phyloP scores from a whole-genome alignment of 371 early-diverging fungal species.

The Dinochytrium kinnereticum region DNA sequence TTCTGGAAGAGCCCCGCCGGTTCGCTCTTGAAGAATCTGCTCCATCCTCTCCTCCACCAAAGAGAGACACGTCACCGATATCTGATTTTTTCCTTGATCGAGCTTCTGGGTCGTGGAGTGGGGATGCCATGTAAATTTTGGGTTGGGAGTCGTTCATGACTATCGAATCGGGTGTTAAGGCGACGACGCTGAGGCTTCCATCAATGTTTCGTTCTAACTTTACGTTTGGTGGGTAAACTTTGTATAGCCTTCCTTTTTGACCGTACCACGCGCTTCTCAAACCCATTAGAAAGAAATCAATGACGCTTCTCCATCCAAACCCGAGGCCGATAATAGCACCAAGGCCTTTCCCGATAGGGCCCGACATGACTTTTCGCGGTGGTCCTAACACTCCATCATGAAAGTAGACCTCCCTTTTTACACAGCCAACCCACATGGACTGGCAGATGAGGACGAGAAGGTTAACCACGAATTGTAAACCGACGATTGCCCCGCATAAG shows the following conservation, averaged over 20 bases:
- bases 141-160: too few species aligned
- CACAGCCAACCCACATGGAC: neutral
- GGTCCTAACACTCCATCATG: constrained; percentile 4
- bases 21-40: too few species aligned
- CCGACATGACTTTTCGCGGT: neutral
- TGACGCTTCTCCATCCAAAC: constrained; percentile 9
- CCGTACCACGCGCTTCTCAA: neutral
- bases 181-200: neutral
- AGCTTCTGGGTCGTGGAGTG: too few species aligned
- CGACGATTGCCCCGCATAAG: neutral
- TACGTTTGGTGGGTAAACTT: neutral
- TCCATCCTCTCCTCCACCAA: too few species aligned
- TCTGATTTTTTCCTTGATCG: too few species aligned
- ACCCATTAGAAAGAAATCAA: neutral
- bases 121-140: too few species aligned
- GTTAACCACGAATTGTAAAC: neutral
- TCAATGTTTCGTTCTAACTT: neutral
- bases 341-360: neutral
- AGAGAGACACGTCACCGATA: too few species aligned
- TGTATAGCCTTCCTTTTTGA: neutral
- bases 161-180: too few species aligned
- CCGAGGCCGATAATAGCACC: neutral
- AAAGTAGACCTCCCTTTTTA: neutral
- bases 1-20: too few species aligned
- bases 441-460: neutral